Conservation (phyloP, 2,329 filamentous ascomycete genomes). For the Colletotrichum simmondsii region DNA sequence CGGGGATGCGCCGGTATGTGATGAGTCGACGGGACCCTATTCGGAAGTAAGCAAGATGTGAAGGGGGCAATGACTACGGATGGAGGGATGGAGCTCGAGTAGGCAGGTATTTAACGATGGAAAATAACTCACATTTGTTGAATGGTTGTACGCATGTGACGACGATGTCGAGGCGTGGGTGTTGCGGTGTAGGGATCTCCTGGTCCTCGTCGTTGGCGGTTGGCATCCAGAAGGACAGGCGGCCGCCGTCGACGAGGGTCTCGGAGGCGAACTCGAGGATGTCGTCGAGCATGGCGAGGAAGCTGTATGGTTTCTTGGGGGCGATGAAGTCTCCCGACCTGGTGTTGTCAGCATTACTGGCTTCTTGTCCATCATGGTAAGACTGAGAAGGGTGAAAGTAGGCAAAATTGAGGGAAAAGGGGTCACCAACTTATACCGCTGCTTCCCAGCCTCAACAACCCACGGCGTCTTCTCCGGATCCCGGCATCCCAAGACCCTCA, state of each 20-base stretch:
- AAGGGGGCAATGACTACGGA: background rate
- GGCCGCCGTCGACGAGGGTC: slow-evolving; percentile 81
- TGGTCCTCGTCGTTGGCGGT: slow-evolving; percentile 83
- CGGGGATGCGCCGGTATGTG: slow-evolving; percentile 80
- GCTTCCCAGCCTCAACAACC: slow-evolving; percentile 75
- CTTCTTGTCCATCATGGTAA: background rate
- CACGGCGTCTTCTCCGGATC: slow-evolving; percentile 70
- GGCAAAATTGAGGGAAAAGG: slow-evolving; percentile 36
- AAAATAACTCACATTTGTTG: slow-evolving; percentile 77
- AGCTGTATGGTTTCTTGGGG: slow-evolving; percentile 92
- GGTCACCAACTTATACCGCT: slow-evolving; percentile 71
- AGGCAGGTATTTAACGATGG: background rate
- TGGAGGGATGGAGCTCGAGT: too few species aligned
- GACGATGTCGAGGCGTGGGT: slow-evolving; percentile 79
- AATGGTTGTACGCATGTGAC: slow-evolving; percentile 87
- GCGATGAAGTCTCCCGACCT: slow-evolving; percentile 78
- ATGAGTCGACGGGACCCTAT: slow-evolving; percentile 88
- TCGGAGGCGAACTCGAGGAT: slow-evolving; percentile 84
- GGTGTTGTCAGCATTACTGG: slow-evolving; percentile 36
- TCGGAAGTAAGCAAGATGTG: slow-evolving; percentile 26
- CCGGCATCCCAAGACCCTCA: slow-evolving; percentile 85
- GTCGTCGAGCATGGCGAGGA: slow-evolving; percentile 89
- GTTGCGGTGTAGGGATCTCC: slow-evolving; percentile 80
- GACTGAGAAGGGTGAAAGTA: background rate
- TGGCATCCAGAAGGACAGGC: slow-evolving; percentile 97